Base-by-base conservation (phyloP, 192 early-diverging fungal genomes). In the Fimicolochytrium jonesii region DNA sequence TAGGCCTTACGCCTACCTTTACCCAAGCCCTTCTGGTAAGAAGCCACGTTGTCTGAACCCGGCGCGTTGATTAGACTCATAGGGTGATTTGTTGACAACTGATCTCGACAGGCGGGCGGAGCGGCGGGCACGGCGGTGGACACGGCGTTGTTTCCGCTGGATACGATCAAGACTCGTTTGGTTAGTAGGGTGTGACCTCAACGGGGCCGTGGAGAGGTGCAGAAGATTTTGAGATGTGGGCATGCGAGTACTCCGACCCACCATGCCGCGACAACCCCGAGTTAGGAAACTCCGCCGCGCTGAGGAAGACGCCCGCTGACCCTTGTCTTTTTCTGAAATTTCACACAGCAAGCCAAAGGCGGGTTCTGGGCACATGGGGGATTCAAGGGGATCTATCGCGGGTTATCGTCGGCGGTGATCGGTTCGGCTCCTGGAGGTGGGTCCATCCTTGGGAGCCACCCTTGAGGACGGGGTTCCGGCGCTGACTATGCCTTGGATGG, bases 151-250 rank as follows among this genome's bases (percentile, higher is more conserved):
- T 98, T 90, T 69, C 96, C 96, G 7, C 78, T 98, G 56, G 96
- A 98, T 72, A 98, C 96, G 9, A 85, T 98, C 71, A 98, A 98
- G 74, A 98, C 96, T 4, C 83, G 96, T 41, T 74, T 96, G 61
- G 75, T 77, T 20, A 28, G 62, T 33, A 34, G n/a, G n/a, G n/a
- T n/a, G n/a, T n/a, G n/a, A n/a, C n/a, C n/a, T n/a, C n/a, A n/a
- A n/a, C n/a, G n/a, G n/a, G n/a, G n/a, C n/a, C n/a, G n/a, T n/a
- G n/a, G n/a, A n/a, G n/a, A n/a, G n/a, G n/a, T n/a, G n/a, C n/a
- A n/a, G n/a, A n/a, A n/a, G n/a, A n/a, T n/a, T n/a, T n/a, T n/a
- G n/a, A n/a, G n/a, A n/a, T n/a, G n/a, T n/a, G n/a, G n/a, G n/a
- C n/a, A n/a, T n/a, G n/a, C n/a, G n/a, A n/a, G n/a, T n/a, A n/a